Evolutionary conservation across 371 early-diverging fungal species (phyloP).

Genomic region (Choanephora cucurbitarum): DNA sequence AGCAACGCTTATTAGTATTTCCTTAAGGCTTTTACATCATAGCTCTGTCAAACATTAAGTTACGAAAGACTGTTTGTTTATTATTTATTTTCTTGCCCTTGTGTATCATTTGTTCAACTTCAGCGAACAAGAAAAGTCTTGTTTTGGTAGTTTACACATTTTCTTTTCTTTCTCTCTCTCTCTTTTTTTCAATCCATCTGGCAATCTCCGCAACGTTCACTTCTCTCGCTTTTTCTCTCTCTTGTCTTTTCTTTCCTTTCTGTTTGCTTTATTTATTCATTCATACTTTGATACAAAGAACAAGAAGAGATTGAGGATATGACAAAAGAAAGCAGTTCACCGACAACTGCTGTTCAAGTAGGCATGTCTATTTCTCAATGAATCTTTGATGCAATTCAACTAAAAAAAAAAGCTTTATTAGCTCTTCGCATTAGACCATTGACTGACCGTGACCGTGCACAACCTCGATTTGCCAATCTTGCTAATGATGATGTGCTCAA

Average conservation of each 20-base stretch:
- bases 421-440: constrained; percentile 35
- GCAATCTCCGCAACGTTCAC: background rate
- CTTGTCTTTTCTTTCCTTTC: background rate
- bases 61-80: background rate
- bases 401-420: too few relatives aligned
- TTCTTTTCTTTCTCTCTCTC: background rate
- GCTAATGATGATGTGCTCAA: constrained; percentile 33
- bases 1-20: too few relatives aligned
- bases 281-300: background rate
- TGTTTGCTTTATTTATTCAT: background rate
- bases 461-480: constrained; percentile 38
- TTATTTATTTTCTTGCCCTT: background rate
- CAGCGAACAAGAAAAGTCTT: too few relatives aligned
- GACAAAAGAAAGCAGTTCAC: background rate
- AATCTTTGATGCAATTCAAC: background rate
- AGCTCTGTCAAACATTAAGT: background rate
- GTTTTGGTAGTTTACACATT: background rate
- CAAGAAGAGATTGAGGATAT: background rate
- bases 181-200: background rate
- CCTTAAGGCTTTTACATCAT: too few relatives aligned
- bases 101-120: background rate
- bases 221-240: too few relatives aligned
- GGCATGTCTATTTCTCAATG: constrained; percentile 10
- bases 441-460: constrained; percentile 31
- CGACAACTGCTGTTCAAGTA: constrained; percentile 17